phyloP scores from a whole-genome alignment of 2,329 filamentous ascomycete genomes.

The Exophiala aquamarina region DNA sequence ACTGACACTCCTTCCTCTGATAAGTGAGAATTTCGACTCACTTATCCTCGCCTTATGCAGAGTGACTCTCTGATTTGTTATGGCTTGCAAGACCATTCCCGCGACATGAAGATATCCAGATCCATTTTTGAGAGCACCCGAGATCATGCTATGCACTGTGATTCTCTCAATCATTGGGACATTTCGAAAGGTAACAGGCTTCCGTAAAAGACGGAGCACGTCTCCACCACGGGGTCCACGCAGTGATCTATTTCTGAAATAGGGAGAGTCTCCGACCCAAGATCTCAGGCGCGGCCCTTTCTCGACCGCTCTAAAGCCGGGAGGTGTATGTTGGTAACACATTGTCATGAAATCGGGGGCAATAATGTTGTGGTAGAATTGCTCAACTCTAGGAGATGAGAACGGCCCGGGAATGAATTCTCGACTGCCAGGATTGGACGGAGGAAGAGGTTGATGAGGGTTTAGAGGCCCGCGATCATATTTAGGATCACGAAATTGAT shows the following conservation, averaged over 20 bases:
- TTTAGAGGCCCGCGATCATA: constrained; percentile 93
- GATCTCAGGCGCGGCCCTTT: constrained; percentile 68
- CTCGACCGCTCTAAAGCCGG: constrained; percentile 63
- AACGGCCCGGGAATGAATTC: constrained; percentile 90
- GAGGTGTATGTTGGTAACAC: constrained; percentile 81
- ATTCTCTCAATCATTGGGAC: constrained; percentile 79
- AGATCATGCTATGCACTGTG: constrained; percentile 74
- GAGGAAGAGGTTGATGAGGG: constrained; percentile 83
- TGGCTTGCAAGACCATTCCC: constrained; percentile 79
- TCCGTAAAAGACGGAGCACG: constrained; percentile 49
- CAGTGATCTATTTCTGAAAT: constrained; percentile 86
- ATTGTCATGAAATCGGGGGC: constrained; percentile 85
- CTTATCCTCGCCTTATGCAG: constrained; percentile 69
- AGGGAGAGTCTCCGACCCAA: constrained; percentile 90
- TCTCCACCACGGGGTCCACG: constrained; percentile 81
- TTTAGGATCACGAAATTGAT: constrained; percentile 91
- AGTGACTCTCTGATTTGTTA: constrained; percentile 72
- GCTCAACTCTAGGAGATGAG: constrained; percentile 78
- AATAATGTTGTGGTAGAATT: constrained; percentile 86
- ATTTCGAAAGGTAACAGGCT: constrained; percentile 73
- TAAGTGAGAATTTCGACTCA: constrained; percentile 74
- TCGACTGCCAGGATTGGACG: constrained; percentile 83
- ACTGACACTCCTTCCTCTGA: constrained; percentile 65
- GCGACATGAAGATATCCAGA: constrained; percentile 77
- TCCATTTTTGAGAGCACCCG: constrained; percentile 66